These are phyloP conservation scores for Podaxis sp. DNA, from an alignment of 768 basidiomycete genomes.

Conservation along the genomic window DNA sequence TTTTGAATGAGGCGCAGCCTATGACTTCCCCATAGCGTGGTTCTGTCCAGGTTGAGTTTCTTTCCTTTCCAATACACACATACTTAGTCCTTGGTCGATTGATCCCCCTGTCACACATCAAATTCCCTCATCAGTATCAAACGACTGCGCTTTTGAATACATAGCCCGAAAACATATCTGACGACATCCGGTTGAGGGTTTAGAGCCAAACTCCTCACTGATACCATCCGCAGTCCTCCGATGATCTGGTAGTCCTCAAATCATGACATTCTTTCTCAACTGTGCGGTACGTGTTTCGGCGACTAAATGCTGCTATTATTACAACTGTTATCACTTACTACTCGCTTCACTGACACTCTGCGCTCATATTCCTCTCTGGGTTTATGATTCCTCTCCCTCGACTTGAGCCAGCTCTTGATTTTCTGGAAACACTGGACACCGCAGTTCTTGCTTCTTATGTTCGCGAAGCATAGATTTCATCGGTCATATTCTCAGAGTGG, in stretches of 20 bases:
- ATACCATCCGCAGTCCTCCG: not conserved
- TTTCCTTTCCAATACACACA: not conserved
- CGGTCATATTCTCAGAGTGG: too few species aligned
- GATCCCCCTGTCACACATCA: too few species aligned
- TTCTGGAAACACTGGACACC: not conserved
- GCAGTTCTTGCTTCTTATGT: too few species aligned
- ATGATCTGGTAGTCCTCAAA: too few species aligned
- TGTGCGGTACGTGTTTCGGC: too few species aligned
- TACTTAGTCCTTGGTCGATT: too few species aligned
- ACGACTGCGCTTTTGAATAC: not conserved
- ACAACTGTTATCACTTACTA: too few species aligned
- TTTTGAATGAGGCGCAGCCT: not conserved
- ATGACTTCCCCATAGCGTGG: not conserved
- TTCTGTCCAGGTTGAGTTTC: not conserved
- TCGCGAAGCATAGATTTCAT: too few species aligned
- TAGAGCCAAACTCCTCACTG: not conserved
- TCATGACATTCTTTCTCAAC: too few species aligned
- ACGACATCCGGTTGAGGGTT: not conserved
- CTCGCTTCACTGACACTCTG: not conserved
- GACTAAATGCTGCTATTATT: too few species aligned
- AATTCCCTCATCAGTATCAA: not conserved
- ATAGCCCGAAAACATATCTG: not conserved
- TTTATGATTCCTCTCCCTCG: not conserved
- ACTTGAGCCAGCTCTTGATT: not conserved
- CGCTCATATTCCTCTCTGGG: not conserved